A percentile compares a stretch with the other conserved stretches of the same genome.
Conservation (phyloP, 495 filamentous ascomycete species). For the Penicillium crystallinum region DNA sequence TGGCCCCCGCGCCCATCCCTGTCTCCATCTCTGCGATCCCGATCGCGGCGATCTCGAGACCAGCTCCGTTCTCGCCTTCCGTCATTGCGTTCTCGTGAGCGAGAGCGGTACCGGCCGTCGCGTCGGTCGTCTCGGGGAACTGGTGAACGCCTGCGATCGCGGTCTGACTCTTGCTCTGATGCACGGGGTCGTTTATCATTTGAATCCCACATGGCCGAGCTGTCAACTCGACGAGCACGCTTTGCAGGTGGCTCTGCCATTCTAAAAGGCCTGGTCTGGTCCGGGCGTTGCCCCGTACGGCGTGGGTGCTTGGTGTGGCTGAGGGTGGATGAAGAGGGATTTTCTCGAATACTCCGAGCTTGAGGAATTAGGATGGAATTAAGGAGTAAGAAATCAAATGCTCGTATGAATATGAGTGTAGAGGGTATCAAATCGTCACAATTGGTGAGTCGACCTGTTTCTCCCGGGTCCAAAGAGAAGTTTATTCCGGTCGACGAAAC, state of each 20-base stretch:
- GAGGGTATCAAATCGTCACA: slow-evolving; percentile 17
- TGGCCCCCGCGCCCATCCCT: slow-evolving; percentile 34
- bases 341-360: not conserved
- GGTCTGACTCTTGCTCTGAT: slow-evolving; percentile 27
- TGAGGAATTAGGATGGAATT: not conserved
- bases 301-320: not conserved
- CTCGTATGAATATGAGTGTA: not conserved
- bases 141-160: slow-evolving; percentile 34
- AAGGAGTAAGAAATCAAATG: not conserved
- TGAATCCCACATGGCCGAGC: slow-evolving; percentile 50
- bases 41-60: slow-evolving; percentile 42
- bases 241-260: slow-evolving; percentile 54
- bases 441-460: slow-evolving; percentile 5
- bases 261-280: slow-evolving; percentile 8
- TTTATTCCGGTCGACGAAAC: slow-evolving; percentile 22
- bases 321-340: not conserved
- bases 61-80: slow-evolving; percentile 38
- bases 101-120: slow-evolving; percentile 37
- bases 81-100: slow-evolving; percentile 40
- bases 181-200: slow-evolving; percentile 31
- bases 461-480: slow-evolving; percentile 17
- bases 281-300: slow-evolving; percentile 12
- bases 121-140: slow-evolving; percentile 27
- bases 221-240: slow-evolving; percentile 49
- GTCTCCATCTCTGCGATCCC: slow-evolving; percentile 36